Evolutionary conservation across 257 asterid genomes (phyloP), one percentile per base, ranked within the genome.

Genomic region (Dorcoceras hygrometricum): DNA sequence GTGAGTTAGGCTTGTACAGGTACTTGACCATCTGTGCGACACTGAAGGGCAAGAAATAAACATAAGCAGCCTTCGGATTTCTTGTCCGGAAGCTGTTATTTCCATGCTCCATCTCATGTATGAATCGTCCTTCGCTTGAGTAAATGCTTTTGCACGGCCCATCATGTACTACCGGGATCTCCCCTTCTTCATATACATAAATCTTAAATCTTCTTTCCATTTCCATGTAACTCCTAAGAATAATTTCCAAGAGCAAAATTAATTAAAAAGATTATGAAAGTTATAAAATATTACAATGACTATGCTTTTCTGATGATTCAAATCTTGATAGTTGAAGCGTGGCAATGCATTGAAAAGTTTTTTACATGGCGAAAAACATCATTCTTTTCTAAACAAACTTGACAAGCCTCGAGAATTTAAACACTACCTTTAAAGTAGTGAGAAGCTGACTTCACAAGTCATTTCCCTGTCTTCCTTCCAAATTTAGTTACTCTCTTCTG

Each of bases 71-170:
- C 8, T 64, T 36, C 2, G 95, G 73, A 55, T 79, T 78, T 62
- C 66, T 72, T 16, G 97, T 85, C 76, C 88, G 81, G 76, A 90
- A 94, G 61, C 73, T 73, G 32, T 76, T 80, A 27, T 62, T 68
- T n/a, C 90, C 95, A n/a, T 81, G 79, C 78, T 88, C 96, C 77
- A 94, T 94, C 75, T 87, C 97, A 39, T 81, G 84, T 51, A 94
- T 88, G 89, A 94, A 90, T 63, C 92, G 82, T 51, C 98, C 99
- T 73, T 94, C 99, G 39, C 87, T 85, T 0, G 90, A 64, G 80
- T 94, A 94, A 68, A 94, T 85, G 74, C 81, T 81, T 67, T 87
- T 88, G 87, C 96, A 90, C 4, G 99, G 99, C 2, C 99, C 99
- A 23, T 77, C 84, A 71, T 94, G 99, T 48, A 88, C 88, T 25